phyloP scores from a whole-genome alignment of 2,329 filamentous ascomycete species.

The Orbilia javanica region DNA sequence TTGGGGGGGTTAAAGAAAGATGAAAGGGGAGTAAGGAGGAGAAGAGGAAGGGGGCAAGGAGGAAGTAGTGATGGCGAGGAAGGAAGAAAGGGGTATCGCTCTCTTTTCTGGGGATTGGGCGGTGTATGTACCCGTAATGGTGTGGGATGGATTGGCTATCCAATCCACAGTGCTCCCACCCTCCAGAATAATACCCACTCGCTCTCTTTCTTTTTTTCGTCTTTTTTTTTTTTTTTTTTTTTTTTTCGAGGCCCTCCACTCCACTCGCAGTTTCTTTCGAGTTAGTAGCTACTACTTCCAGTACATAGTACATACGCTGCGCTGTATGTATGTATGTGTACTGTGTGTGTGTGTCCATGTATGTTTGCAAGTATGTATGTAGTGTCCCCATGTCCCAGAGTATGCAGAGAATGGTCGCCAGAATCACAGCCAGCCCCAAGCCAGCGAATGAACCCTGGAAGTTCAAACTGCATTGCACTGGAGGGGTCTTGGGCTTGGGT shows the following conservation, averaged over 20 bases:
- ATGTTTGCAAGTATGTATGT: neutral
- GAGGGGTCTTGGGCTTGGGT: neutral
- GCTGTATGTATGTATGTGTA: neutral
- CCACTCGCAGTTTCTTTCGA: neutral
- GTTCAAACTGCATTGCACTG: conserved; percentile 4
- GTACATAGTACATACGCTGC: neutral
- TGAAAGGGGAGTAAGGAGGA: conserved; percentile 62
- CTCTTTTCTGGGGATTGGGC: conserved; percentile 58
- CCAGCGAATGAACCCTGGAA: conserved; percentile 54
- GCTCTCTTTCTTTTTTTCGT: no score
- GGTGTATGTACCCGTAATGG: conserved; percentile 57
- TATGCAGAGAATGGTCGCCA: conserved; percentile 54
- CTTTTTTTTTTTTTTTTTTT: conserved; percentile 1
- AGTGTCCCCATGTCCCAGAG: conserved; percentile 12
- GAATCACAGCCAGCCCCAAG: conserved; percentile 35
- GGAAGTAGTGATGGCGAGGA: conserved; percentile 26
- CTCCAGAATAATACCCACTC: neutral
- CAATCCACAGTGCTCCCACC: conserved; percentile 42
- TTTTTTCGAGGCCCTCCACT: neutral
- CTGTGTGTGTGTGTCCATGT: neutral
- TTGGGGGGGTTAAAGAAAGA: conserved; percentile 63
- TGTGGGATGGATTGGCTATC: conserved; percentile 54
- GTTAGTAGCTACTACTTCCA: neutral
- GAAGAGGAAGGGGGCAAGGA: conserved; percentile 62
- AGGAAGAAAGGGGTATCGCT: conserved; percentile 57